Percentiles rank a stretch among this genome's conserved stretches.
These are phyloP conservation scores for Stylosanthes scabra DNA, from an alignment of 331 rosid species.

Conservation along the genomic window DNA sequence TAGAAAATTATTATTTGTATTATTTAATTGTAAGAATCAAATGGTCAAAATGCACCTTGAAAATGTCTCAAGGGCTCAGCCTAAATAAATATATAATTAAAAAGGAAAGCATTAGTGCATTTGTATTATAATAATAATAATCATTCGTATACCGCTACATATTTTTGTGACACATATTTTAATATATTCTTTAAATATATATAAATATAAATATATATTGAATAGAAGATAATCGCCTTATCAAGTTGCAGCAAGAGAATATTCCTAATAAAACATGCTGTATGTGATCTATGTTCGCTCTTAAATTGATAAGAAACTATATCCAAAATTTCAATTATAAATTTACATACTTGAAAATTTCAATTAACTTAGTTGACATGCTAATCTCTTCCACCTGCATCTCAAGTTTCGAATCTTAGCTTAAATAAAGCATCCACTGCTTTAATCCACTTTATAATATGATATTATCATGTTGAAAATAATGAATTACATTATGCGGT, in stretches of 20 bases:
- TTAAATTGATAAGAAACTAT: background rate
- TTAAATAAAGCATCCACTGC: background rate
- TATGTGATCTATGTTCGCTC: background rate
- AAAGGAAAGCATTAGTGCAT: slow-evolving; percentile 6
- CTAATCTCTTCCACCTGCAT: slow-evolving; percentile 15
- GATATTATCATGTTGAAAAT: slow-evolving; percentile 12
- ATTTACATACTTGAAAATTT: background rate
- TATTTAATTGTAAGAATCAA: slow-evolving; percentile 35
- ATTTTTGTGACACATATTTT: background rate
- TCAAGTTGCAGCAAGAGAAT: slow-evolving; percentile 24
- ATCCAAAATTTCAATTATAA: background rate
- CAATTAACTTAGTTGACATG: slow-evolving; percentile 17
- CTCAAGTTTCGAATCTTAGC: slow-evolving; percentile 30
- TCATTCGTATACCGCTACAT: slow-evolving; percentile 33
- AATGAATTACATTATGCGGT: slow-evolving; percentile 6
- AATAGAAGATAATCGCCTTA: slow-evolving; percentile 1
- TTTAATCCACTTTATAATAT: slow-evolving; percentile 18
- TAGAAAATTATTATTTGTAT: slow-evolving; percentile 22
- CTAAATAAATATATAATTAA: background rate
- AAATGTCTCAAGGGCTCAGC: slow-evolving; percentile 40
- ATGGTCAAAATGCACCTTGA: slow-evolving; percentile 39
- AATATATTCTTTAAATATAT: slow-evolving; percentile 5
- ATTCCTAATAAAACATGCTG: slow-evolving; percentile 34
- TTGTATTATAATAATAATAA: slow-evolving; percentile 36
- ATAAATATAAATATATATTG: background rate